A percentile compares a stretch with the other conserved stretches of the same genome.
These are phyloP conservation scores for Perilla frutescens DNA, from an alignment of 257 asterid species.

Conservation along the genomic window DNA sequence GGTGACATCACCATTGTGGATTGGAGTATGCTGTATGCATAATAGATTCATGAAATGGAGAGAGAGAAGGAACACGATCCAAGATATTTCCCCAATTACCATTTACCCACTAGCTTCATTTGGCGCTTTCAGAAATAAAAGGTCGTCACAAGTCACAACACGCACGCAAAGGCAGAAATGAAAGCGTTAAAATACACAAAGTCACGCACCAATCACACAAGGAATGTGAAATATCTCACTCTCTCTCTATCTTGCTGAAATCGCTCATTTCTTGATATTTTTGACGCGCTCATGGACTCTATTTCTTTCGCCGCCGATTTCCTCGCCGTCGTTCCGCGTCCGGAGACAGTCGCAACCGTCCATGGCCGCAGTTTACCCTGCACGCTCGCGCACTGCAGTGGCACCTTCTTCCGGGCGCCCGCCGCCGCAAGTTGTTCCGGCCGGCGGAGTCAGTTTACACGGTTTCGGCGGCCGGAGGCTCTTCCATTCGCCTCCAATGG, in stretches of 20 bases:
- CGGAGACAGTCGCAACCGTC: slow-evolving; percentile 31
- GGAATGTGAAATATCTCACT: slow-evolving; percentile 29
- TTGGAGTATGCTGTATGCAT: too few species aligned
- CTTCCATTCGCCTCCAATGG: slow-evolving; percentile 45
- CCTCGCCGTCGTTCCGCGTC: slow-evolving; percentile 32
- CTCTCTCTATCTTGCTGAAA: not conserved
- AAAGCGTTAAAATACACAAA: slow-evolving; percentile 6
- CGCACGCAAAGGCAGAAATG: slow-evolving; percentile 5
- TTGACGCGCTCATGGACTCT: slow-evolving; percentile 45
- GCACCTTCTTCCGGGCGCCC: slow-evolving; percentile 20
- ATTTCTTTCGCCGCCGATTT: slow-evolving; percentile 33
- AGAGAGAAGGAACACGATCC: not conserved
- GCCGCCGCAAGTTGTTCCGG: slow-evolving; percentile 22
- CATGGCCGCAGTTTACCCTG: slow-evolving; percentile 40
- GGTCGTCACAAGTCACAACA: not conserved
- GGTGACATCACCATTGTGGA: too few species aligned
- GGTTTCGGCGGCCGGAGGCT: slow-evolving; percentile 39
- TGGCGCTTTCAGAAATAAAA: slow-evolving; percentile 1
- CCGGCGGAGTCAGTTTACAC: slow-evolving; percentile 28
- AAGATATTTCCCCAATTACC: slow-evolving; percentile 8
- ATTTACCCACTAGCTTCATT: not conserved
- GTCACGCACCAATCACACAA: not conserved
- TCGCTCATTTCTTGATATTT: slow-evolving; percentile 13
- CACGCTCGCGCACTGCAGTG: slow-evolving; percentile 24
- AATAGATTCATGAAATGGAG: too few species aligned